Evolutionary conservation across 2,329 filamentous ascomycete genomes (phyloP), one percentile per base, ranked within the genome.

Genomic region (Ascochyta pisi): DNA sequence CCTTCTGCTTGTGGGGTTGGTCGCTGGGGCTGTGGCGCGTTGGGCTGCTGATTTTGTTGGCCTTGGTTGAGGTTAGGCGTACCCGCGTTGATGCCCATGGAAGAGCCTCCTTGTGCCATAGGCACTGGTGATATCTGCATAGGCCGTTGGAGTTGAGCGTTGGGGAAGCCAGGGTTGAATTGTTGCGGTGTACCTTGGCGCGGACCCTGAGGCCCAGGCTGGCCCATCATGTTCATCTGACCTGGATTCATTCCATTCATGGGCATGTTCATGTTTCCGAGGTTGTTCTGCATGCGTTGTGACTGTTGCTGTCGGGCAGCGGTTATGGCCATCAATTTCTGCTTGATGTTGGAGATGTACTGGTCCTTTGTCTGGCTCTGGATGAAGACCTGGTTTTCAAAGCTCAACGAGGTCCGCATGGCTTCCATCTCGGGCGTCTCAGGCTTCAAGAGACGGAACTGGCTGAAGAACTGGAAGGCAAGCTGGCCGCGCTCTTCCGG

Each of bases 91-190:
- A 71, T 68, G 19, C 71, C 69, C 69, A 75, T 74, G 9, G 64
- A 62, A 2, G 72, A 68, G 15, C 67, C 66, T 31, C 62, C 61
- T 31, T 73, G 70, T 16, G 64, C 55, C 73, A 74, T 75, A 23
- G 75, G 73, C 40, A 84, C 79, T 0, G 81, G 78, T 2, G 82
- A 82, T 4, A 78, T 67, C 60, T 83, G 82, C 76, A 83, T 79
- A 23, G 74, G 80, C 22, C 78, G 79, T 50, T 79, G 80, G 58
- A 83, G 76, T 54, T 83, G 81, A 19, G 79, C 76, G 46, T 76
- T 75, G 12, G 80, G 77, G 56, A 83, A 82, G 33, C 65, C 68
- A 31, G 70, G 73, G 15, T 69, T 70, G 58, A 79, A 77, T 49
- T 79, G 78, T 50, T 77, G 76, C 29, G 76, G 72, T 58, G 78